Evolutionary conservation across 1,284 basidiomycete genomes (phyloP).

Genomic region (Sphaerobolus stellatus): DNA sequence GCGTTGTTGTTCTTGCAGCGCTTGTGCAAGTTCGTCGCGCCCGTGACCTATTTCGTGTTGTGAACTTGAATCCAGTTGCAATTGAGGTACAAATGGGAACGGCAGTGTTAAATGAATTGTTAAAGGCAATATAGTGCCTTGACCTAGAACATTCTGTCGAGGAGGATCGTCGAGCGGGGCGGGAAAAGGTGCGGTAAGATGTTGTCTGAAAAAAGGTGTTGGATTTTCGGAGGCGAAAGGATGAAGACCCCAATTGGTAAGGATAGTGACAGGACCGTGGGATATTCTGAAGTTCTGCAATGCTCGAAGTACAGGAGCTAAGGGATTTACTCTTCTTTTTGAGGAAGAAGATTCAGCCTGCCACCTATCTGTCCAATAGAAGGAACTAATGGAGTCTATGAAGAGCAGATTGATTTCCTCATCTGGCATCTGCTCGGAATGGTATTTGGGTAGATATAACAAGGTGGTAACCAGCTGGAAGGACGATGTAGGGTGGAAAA

Average conservation of each 20-base stretch:
- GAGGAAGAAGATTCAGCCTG: constrained; percentile 48
- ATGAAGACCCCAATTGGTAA: constrained; percentile 67
- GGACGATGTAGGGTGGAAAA: constrained; percentile 68
- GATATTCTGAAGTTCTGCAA: constrained; percentile 51
- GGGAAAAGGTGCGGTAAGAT: constrained; percentile 48
- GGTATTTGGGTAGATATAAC: constrained; percentile 56
- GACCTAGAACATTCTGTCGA: constrained; percentile 12
- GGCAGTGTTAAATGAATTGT: constrained; percentile 48
- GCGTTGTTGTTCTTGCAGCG: constrained; percentile 22
- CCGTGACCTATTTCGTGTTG: constrained; percentile 19
- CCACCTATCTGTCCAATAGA: constrained; percentile 76
- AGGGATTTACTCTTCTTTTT: constrained; percentile 29
- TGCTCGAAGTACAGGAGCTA: constrained; percentile 47
- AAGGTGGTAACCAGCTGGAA: constrained; percentile 67
- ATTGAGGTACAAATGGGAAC: not conserved
- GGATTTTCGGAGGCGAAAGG: constrained; percentile 24
- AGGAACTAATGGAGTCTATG: constrained; percentile 73
- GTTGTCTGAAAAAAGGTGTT: constrained; percentile 48
- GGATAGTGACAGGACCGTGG: constrained; percentile 52
- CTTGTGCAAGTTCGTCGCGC: constrained; percentile 27
- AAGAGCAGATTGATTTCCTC: constrained; percentile 61
- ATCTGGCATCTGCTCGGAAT: constrained; percentile 45
- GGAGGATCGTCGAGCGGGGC: constrained; percentile 27
- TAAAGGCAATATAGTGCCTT: constrained; percentile 26
- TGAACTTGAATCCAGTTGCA: not conserved